phyloP scores from a whole-genome alignment of 306 rosid species.

The Vigna reflexopilosa region DNA sequence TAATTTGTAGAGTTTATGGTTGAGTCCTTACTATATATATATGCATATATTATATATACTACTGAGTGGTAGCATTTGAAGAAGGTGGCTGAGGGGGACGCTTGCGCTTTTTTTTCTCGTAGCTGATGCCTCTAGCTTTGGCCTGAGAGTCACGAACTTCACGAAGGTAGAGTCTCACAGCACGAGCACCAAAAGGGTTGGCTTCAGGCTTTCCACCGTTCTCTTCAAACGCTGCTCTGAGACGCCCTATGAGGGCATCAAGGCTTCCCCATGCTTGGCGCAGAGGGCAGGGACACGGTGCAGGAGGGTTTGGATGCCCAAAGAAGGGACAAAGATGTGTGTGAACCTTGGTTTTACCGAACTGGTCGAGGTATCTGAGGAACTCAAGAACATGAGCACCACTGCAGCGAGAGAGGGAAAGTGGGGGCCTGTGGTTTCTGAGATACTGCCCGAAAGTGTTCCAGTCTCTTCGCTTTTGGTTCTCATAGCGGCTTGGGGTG shows the following conservation, averaged over 20 bases:
- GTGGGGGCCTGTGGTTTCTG: slow-evolving; percentile 74
- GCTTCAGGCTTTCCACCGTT: slow-evolving; percentile 66
- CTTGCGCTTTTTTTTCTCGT: slow-evolving; percentile 82
- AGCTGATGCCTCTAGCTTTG: slow-evolving; percentile 85
- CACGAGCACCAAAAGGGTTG: slow-evolving; percentile 84
- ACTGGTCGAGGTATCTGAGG: slow-evolving; percentile 76
- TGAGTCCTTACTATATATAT: slow-evolving; percentile 28
- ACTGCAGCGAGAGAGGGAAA: slow-evolving; percentile 68
- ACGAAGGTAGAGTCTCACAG: slow-evolving; percentile 76
- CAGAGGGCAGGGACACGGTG: slow-evolving; percentile 81
- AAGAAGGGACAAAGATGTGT: slow-evolving; percentile 75
- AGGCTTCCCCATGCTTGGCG: slow-evolving; percentile 96
- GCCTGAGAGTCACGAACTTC: slow-evolving; percentile 85
- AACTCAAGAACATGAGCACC: slow-evolving; percentile 84
- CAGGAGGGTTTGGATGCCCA: slow-evolving; percentile 83
- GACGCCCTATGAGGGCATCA: slow-evolving; percentile 82
- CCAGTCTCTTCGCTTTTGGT: slow-evolving; percentile 80
- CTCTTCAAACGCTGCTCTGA: slow-evolving; percentile 90
- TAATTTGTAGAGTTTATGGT: neutral
- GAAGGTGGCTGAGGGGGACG: slow-evolving; percentile 55
- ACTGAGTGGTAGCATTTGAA: slow-evolving; percentile 30
- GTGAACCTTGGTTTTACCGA: slow-evolving; percentile 87
- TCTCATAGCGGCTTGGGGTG: slow-evolving; percentile 69
- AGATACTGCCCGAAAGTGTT: slow-evolving; percentile 81
- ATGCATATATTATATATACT: neutral